A percentile compares a stretch with the other conserved stretches of the same genome.
These are phyloP conservation scores for Fusarium foetens DNA, from an alignment of 2,329 filamentous ascomycete species.

Conservation along the genomic window DNA sequence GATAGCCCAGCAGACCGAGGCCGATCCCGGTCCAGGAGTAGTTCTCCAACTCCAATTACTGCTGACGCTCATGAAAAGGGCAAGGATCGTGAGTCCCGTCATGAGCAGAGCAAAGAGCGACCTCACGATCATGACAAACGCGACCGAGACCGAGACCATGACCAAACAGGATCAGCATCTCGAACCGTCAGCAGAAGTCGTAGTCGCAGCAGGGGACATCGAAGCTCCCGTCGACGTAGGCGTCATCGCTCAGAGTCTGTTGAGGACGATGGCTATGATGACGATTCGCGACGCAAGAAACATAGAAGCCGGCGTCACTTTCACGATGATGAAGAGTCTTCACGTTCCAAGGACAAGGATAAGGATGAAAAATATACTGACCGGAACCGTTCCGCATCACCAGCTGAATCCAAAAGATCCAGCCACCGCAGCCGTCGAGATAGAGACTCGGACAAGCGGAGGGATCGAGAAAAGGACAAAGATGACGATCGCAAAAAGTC, in stretches of 20 bases:
- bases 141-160: constrained; percentile 42
- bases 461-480: constrained; percentile 57
- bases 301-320: constrained; percentile 57
- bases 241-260: constrained; percentile 65
- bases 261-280: constrained; percentile 60
- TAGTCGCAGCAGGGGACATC: constrained; percentile 57
- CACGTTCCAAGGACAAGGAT: constrained; percentile 52
- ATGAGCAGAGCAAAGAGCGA: constrained; percentile 51
- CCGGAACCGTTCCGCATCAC: constrained; percentile 73
- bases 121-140: constrained; percentile 40
- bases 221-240: constrained; percentile 61
- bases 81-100: constrained; percentile 48
- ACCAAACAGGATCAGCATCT: constrained; percentile 48
- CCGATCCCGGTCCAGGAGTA: constrained; percentile 61
- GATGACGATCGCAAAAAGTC: constrained; percentile 57
- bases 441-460: constrained; percentile 56
- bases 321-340: constrained; percentile 58
- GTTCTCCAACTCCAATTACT: constrained; percentile 49
- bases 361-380: constrained; percentile 59
- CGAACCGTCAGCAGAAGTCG: constrained; percentile 47
- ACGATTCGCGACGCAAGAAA: constrained; percentile 61
- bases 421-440: constrained; percentile 71
- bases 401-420: constrained; percentile 65
- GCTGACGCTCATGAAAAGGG: constrained; percentile 48
- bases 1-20: constrained; percentile 37